Evolutionary conservation across 108 stramenopile species (phyloP).

Genomic region (Asterionellopsis glacialis): DNA sequence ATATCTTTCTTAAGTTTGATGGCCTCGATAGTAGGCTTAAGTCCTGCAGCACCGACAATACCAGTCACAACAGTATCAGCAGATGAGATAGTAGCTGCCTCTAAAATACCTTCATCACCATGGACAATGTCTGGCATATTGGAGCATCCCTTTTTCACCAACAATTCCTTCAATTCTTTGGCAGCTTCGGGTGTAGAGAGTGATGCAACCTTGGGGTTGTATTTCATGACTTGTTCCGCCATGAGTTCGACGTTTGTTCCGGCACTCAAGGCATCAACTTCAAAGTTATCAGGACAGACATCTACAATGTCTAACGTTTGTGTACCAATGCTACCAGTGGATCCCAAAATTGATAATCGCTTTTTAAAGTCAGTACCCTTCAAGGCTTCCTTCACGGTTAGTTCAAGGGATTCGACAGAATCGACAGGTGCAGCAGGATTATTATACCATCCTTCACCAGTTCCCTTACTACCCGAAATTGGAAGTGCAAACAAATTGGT

Average conservation of each 20-base stretch:
- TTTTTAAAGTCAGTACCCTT: conserved; percentile 83
- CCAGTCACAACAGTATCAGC: conserved; percentile 93
- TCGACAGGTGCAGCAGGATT: conserved; percentile 75
- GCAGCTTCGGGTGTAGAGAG: conserved; percentile 69
- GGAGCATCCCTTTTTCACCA: conserved; percentile 40
- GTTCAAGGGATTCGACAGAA: conserved; percentile 53
- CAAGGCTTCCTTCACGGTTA: conserved; percentile 61
- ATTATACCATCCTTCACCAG: conserved; percentile 78
- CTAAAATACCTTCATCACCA: conserved; percentile 83
- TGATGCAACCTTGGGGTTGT: conserved; percentile 70
- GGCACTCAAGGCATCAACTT: conserved; percentile 83
- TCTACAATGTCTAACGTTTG: conserved; percentile 95
- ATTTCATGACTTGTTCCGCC: conserved; percentile 90
- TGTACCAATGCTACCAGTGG: conserved; percentile 94
- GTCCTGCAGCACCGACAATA: conserved; percentile 94
- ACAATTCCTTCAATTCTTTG: conserved; percentile 33
- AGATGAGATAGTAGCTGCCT: conserved; percentile 63
- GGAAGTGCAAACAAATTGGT: not conserved
- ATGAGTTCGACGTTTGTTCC: conserved; percentile 86
- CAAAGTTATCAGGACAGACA: conserved; percentile 92
- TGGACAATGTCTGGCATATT: conserved; percentile 72
- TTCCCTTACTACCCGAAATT: conserved; percentile 54
- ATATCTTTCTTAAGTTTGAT: conserved; percentile 94
- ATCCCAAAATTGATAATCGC: conserved; percentile 81
- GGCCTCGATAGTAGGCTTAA: conserved; percentile 91